These are phyloP conservation scores for Davidsoniella australis DNA, from an alignment of 2,329 filamentous ascomycete genomes.

Conservation along the genomic window DNA sequence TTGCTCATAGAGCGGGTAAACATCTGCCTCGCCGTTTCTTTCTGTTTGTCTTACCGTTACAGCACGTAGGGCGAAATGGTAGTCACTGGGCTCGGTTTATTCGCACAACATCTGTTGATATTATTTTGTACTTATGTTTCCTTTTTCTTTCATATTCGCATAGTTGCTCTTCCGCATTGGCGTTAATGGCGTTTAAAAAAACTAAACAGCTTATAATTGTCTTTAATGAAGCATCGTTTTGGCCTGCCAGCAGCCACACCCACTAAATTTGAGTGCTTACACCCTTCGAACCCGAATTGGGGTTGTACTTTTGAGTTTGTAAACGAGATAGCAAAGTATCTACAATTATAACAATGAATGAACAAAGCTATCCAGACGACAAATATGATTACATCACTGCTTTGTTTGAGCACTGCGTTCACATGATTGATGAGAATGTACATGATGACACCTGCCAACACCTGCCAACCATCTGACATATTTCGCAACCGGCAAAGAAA, in stretches of 20 bases:
- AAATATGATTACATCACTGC: too few relatives aligned
- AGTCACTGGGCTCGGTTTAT: not conserved
- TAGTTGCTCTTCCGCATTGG: constrained; percentile 4
- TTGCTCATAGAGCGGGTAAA: not conserved
- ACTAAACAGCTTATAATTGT: constrained; percentile 2
- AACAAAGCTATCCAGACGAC: too few relatives aligned
- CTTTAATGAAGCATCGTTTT: constrained; percentile 1
- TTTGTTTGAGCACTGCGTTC: not conserved
- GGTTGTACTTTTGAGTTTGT: not conserved
- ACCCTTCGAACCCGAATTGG: too few relatives aligned
- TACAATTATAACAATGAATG: not conserved
- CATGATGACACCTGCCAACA: too few relatives aligned
- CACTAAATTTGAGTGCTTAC: too few relatives aligned
- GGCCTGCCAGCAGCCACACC: not conserved
- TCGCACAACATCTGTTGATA: not conserved
- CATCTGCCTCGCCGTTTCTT: too few relatives aligned
- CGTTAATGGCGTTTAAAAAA: constrained; percentile 9
- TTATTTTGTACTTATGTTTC: constrained; percentile 1
- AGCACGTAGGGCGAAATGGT: too few relatives aligned
- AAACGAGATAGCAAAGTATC: not conserved
- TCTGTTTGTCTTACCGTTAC: too few relatives aligned
- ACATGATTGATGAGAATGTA: too few relatives aligned
- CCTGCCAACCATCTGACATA: too few relatives aligned
- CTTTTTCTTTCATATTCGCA: not conserved
- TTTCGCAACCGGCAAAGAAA: too few relatives aligned